These are phyloP conservation scores for Trichoderma sp. DNA, from an alignment of 2,329 filamentous ascomycete genomes.

Conservation along the genomic window DNA sequence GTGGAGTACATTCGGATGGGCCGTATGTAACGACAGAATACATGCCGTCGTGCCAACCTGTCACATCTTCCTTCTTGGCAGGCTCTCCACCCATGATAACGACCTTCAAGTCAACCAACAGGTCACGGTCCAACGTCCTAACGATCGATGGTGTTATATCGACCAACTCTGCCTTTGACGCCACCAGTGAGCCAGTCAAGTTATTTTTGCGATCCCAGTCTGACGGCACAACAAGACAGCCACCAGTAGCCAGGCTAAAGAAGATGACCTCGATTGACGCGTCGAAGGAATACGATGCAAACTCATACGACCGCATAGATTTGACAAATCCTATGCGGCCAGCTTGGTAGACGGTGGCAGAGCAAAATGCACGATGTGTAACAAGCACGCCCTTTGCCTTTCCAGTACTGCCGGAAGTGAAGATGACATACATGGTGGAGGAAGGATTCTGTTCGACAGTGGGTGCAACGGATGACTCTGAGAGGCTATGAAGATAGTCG, in stretches of 20 bases:
- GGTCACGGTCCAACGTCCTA: not conserved
- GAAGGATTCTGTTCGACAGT: no score
- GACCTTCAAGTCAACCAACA: no score
- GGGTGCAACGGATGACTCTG: no score
- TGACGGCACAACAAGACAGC: not conserved
- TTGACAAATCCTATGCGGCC: not conserved
- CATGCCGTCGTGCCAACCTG: not conserved
- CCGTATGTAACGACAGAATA: not conserved
- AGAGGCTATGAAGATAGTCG: no score
- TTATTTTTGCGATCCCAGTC: not conserved
- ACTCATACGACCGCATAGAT: conserved; percentile 4
- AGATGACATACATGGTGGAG: conserved; percentile 12
- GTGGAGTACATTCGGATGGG: not conserved
- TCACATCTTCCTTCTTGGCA: not conserved
- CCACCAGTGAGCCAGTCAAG: not conserved
- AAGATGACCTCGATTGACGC: not conserved
- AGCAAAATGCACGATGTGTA: not conserved
- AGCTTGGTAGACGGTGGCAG: not conserved
- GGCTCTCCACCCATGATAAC: not conserved
- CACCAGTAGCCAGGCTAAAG: not conserved
- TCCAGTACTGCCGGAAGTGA: conserved; percentile 19
- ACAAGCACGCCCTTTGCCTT: conserved; percentile 12
- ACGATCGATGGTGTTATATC: not conserved
- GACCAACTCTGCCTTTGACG: conserved; percentile 2
- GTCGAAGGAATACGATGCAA: conserved; percentile 17